These are phyloP conservation scores for Carpinus viminea DNA, from an alignment of 306 rosid species.

Conservation along the genomic window DNA sequence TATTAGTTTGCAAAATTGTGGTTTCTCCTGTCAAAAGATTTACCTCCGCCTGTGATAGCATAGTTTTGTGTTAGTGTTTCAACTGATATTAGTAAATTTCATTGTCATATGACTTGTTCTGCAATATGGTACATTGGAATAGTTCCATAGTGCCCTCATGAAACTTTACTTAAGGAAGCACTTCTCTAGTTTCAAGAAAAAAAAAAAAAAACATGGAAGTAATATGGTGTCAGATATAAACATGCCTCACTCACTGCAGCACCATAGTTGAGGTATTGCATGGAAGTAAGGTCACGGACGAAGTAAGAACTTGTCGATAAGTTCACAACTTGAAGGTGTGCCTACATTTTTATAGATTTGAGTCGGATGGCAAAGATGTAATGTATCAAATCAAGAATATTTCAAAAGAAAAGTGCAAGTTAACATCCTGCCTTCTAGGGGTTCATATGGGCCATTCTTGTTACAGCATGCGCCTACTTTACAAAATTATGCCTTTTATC, in stretches of 20 bases:
- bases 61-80: conserved; percentile 9
- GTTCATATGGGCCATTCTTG: not conserved
- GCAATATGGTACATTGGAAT: conserved; percentile 8
- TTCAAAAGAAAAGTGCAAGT: not conserved
- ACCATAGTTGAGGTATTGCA: conserved; percentile 69
- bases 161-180: conserved; percentile 15
- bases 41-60: conserved; percentile 74
- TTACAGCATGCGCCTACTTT: not conserved
- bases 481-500: not conserved
- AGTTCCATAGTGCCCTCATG: not conserved
- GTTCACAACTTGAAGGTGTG: conserved; percentile 59
- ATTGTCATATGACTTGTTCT: conserved; percentile 5
- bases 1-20: conserved; percentile 67
- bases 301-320: conserved; percentile 68
- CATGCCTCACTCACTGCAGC: conserved; percentile 90
- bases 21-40: conserved; percentile 84
- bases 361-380: not conserved
- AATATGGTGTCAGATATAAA: not conserved
- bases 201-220: not conserved
- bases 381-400: conserved; percentile 1
- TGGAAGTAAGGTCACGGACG: conserved; percentile 44
- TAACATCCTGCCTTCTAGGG: not conserved
- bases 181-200: conserved; percentile 15
- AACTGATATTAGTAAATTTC: not conserved
- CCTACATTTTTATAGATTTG: conserved; percentile 54